These are phyloP conservation scores for Mortierella sp. DNA, from an alignment of 371 early-diverging fungal genomes.

Conservation along the genomic window DNA sequence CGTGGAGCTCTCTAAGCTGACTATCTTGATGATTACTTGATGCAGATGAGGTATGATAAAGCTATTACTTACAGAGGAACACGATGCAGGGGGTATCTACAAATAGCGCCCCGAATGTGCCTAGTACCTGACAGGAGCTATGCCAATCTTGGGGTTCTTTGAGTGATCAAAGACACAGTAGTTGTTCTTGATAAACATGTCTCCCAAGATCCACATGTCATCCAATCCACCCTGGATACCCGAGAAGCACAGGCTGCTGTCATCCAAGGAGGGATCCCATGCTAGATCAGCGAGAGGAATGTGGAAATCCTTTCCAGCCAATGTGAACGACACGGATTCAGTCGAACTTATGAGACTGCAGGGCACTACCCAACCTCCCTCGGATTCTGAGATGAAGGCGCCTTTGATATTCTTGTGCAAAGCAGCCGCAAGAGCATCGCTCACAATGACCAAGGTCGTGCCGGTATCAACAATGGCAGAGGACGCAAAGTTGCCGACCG, in stretches of 20 bases:
- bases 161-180: slow-evolving; percentile 57
- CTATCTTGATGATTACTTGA: too few relatives aligned
- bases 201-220: slow-evolving; percentile 59
- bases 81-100: too few relatives aligned
- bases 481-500: not conserved
- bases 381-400: not conserved
- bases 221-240: slow-evolving; percentile 26
- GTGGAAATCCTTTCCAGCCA: not conserved
- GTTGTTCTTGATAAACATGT: slow-evolving; percentile 62
- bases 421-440: slow-evolving; percentile 12
- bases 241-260: slow-evolving; percentile 16
- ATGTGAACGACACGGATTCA: not conserved
- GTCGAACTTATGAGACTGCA: slow-evolving; percentile 1
- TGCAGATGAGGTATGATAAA: too few relatives aligned
- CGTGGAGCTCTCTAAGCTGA: too few relatives aligned
- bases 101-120: not conserved
- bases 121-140: slow-evolving; percentile 29
- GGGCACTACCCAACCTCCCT: slow-evolving; percentile 28
- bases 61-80: too few relatives aligned
- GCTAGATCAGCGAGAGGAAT: not conserved
- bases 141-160: slow-evolving; percentile 15
- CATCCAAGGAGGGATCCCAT: slow-evolving; percentile 2
- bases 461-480: slow-evolving; percentile 55
- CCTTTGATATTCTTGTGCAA: slow-evolving; percentile 15
- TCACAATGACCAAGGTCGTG: slow-evolving; percentile 45